phyloP scores from a whole-genome alignment of 257 asterid species.

The Mentha longifolia region DNA sequence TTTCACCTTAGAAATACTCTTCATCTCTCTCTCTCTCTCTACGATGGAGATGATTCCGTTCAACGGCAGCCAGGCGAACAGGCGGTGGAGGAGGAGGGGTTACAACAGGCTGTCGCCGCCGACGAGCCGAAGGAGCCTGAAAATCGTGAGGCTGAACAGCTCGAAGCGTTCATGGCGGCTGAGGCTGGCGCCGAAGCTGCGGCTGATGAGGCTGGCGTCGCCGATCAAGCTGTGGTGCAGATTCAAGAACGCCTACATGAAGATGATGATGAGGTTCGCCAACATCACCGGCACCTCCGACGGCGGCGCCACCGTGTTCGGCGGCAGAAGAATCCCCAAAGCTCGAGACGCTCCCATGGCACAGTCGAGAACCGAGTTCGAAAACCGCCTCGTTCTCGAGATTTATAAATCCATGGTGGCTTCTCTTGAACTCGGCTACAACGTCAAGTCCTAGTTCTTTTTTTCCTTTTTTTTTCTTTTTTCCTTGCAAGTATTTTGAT shows the following conservation, averaged over 20 bases:
- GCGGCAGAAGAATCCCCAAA: slow-evolving; percentile 38
- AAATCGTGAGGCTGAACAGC: slow-evolving; percentile 29
- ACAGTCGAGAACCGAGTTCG: slow-evolving; percentile 50
- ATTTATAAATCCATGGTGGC: slow-evolving; percentile 70
- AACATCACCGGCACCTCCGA: slow-evolving; percentile 29
- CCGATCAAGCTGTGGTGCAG: slow-evolving; percentile 47
- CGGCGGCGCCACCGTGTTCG: slow-evolving; percentile 30
- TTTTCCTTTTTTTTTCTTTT: not conserved
- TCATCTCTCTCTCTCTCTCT: not conserved
- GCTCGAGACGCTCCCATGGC: slow-evolving; percentile 24
- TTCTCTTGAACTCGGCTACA: slow-evolving; percentile 60
- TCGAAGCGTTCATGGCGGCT: slow-evolving; percentile 40
- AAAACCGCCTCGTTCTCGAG: slow-evolving; percentile 68
- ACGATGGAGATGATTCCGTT: slow-evolving; percentile 36
- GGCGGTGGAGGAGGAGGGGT: slow-evolving; percentile 36
- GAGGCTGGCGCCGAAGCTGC: slow-evolving; percentile 41
- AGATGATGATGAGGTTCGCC: slow-evolving; percentile 47
- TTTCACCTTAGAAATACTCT: not conserved
- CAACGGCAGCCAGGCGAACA: slow-evolving; percentile 18
- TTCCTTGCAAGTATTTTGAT: not conserved
- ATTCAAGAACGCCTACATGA: slow-evolving; percentile 48
- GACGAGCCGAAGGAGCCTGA: slow-evolving; percentile 26
- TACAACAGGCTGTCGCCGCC: slow-evolving; percentile 39
- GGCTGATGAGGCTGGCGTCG: slow-evolving; percentile 39
- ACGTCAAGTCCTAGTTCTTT: not conserved